Evolutionary conservation across 148 eudicot genomes (phyloP).

Genomic region (Cornus florida): DNA sequence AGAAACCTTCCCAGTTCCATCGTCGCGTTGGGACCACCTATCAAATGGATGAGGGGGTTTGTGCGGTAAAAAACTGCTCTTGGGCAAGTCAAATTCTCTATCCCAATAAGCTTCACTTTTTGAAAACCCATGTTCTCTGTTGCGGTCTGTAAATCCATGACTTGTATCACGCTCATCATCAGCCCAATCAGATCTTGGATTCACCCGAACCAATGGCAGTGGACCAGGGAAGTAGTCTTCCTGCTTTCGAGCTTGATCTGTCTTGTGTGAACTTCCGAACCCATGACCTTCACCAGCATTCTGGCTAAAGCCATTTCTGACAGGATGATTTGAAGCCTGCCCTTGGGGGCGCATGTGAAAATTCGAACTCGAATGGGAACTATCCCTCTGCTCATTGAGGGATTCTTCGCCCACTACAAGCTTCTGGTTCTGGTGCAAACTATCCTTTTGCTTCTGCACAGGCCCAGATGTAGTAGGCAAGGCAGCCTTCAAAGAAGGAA

Average conservation of each 20-base stretch:
- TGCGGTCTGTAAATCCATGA: constrained; percentile 52
- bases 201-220: constrained; percentile 73
- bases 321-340: constrained; percentile 26
- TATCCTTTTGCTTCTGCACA: constrained; percentile 70
- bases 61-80: constrained; percentile 55
- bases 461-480: constrained; percentile 55
- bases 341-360: constrained; percentile 50
- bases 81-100: constrained; percentile 75
- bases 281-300: constrained; percentile 35
- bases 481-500: constrained; percentile 83
- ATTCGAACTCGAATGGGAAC: constrained; percentile 34
- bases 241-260: constrained; percentile 45
- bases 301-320: constrained; percentile 29
- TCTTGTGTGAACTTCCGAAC: constrained; percentile 31
- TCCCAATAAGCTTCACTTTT: constrained; percentile 77
- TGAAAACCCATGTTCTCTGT: constrained; percentile 56
- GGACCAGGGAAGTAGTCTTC: constrained; percentile 64
- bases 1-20: constrained; percentile 53
- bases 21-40: constrained; percentile 57
- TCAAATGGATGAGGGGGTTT: constrained; percentile 60
- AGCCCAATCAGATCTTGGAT: constrained; percentile 94
- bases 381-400: constrained; percentile 39
- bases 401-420: constrained; percentile 41
- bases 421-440: constrained; percentile 50
- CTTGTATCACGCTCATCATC: constrained; percentile 99